These are phyloP conservation scores for Eurotiales sp. DNA, from an alignment of 2,329 filamentous ascomycete genomes.

Conservation along the genomic window DNA sequence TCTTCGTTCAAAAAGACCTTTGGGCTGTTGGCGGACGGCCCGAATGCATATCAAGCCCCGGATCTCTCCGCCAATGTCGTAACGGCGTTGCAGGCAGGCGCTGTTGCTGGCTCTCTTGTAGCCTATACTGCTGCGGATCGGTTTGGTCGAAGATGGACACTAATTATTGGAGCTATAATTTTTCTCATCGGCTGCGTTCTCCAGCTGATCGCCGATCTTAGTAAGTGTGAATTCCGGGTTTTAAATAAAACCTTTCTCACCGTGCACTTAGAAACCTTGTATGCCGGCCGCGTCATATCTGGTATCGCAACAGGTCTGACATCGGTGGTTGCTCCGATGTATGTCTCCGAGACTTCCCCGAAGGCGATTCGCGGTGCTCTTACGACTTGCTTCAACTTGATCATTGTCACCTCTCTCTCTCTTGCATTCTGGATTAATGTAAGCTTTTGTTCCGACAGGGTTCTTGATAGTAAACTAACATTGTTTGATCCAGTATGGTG, in stretches of 20 bases:
- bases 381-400: slow-evolving; percentile 27
- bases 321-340: slow-evolving; percentile 34
- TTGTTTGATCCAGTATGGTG: slow-evolving; percentile 24
- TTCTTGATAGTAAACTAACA: too few relatives aligned
- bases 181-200: slow-evolving; percentile 61
- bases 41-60: too few relatives aligned
- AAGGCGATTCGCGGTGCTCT: slow-evolving; percentile 15
- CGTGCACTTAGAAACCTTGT: slow-evolving; percentile 57
- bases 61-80: slow-evolving; percentile 45
- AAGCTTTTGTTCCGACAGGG: too few relatives aligned
- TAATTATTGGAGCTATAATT: slow-evolving; percentile 57
- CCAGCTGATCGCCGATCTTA: slow-evolving; percentile 48
- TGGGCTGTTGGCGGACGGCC: too few relatives aligned
- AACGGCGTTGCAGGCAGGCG: slow-evolving; percentile 65
- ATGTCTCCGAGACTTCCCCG: slow-evolving; percentile 41
- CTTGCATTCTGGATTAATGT: too few relatives aligned
- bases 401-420: slow-evolving; percentile 16
- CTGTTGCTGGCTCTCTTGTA: slow-evolving; percentile 43
- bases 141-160: slow-evolving; percentile 53
- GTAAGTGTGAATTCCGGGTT: too few relatives aligned
- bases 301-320: slow-evolving; percentile 38
- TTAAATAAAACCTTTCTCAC: too few relatives aligned
- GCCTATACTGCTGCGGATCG: slow-evolving; percentile 44
- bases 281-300: slow-evolving; percentile 34
- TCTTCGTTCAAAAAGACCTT: too few relatives aligned